Evolutionary conservation across 345 rosid genomes (phyloP), one percentile per base, ranked within the genome.

Genomic region (Isatis tinctoria): DNA sequence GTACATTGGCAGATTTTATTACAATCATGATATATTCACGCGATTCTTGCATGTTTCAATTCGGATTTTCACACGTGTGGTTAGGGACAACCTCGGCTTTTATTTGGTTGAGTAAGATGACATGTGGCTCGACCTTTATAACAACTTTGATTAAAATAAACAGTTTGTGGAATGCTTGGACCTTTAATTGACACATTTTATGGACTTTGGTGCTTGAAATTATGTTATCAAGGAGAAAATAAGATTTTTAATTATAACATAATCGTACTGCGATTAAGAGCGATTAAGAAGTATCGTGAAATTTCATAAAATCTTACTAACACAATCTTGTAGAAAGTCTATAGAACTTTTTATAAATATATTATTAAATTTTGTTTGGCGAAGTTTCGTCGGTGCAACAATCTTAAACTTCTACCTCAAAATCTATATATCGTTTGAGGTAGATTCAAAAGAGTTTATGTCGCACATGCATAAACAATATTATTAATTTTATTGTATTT

Each of bases 81-180:
- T 72, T 62, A 27, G 53, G 52, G 69, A 72, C 69, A 72, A 28
- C 63, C 76, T 72, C 43, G 69, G 54, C 33, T 40, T 39, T 61
- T 56, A 5, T 71, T 16, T 72, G 18, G 60, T 60, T 27, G 63
- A 40, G 53, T 52, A 62, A 61, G 51, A 30, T 44, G 36, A 60
- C 52, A 17, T 60, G 68, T 48, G 58, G 41, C 24, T 59, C 13
- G 24, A 58, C 40, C 49, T 61, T 47, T 27, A 9, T 48, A 71
- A 58, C n/a, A 9, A 58, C 16, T 47, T n/a, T 70, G 37, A 60
- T n/a, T 72, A 36, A 37, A 71, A 26, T 71, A 59, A 70, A 22
- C 27, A 20, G 30, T 57, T 30, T 60, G 35, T n/a, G 28, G n/a
- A 22, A 33, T 58, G 24, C 27, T 49, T 72, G 60, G 8, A 40